Conservation (phyloP, 805 yeast species). For the Metschnikowia cerradonensis region DNA sequence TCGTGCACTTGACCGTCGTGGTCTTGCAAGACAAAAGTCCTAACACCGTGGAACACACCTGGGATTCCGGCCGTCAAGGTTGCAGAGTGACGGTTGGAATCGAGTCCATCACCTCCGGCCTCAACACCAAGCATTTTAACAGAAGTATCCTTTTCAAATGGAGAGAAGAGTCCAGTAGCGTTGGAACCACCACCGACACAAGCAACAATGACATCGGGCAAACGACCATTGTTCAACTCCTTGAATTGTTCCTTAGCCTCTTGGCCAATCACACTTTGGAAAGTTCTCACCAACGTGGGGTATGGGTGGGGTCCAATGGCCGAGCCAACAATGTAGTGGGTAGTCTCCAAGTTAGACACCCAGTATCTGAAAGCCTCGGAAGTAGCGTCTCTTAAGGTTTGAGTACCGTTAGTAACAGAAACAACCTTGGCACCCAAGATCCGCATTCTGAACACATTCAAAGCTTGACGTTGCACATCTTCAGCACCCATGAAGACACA, state of each 20-base stretch:
- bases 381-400: conserved; percentile 95
- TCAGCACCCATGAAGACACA: conserved; percentile 98
- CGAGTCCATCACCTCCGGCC: conserved; percentile 98
- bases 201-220: conserved; percentile 94
- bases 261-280: conserved; percentile 94
- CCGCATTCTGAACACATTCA: conserved; percentile 96
- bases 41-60: conserved; percentile 98
- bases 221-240: conserved; percentile 68
- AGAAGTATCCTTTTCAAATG: conserved; percentile 75
- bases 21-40: conserved; percentile 87
- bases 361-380: conserved; percentile 94
- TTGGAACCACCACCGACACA: conserved; percentile 99
- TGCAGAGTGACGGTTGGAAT: conserved; percentile 87
- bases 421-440: conserved; percentile 94
- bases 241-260: conserved; percentile 92
- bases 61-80: conserved; percentile 92
- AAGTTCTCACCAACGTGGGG: conserved; percentile 95
- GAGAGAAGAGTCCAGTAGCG: conserved; percentile 92
- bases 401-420: conserved; percentile 91
- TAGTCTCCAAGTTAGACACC: conserved; percentile 82
- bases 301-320: conserved; percentile 99
- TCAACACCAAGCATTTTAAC: conserved; percentile 91
- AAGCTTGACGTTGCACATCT: conserved; percentile 97
- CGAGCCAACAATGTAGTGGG: conserved; percentile 95
- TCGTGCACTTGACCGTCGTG: conserved; percentile 94